Percentiles rank a stretch among this genome's conserved stretches.
Conservation (phyloP, 345 rosid species). For the Bruguiera parviflora region DNA sequence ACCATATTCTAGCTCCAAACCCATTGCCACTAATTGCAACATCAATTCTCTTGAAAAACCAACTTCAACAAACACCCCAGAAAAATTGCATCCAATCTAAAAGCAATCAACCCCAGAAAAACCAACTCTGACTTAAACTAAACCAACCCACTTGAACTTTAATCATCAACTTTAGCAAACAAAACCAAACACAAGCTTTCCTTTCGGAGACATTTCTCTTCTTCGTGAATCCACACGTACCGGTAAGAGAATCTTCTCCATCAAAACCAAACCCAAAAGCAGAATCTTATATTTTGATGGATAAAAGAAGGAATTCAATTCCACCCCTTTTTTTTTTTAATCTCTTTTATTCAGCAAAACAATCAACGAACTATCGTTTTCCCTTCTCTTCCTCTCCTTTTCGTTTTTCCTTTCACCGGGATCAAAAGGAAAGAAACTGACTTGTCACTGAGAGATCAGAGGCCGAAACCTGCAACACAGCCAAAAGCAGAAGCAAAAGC, state of each 20-base stretch:
- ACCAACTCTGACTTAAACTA: constrained; percentile 2
- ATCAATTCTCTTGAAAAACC: constrained; percentile 11
- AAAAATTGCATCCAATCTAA: constrained; percentile 7
- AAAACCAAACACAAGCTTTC: neutral
- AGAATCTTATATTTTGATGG: constrained; percentile 3
- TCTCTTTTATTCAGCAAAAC: constrained; percentile 4
- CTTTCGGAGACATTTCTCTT: neutral
- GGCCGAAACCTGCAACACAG: constrained; percentile 46
- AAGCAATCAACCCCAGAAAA: constrained; percentile 18
- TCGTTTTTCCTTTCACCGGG: constrained; percentile 9
- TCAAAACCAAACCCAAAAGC: constrained; percentile 7
- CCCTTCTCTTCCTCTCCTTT: too few species aligned
- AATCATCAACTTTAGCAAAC: neutral
- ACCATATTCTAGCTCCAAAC: constrained; percentile 15
- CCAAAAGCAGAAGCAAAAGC: constrained; percentile 40
- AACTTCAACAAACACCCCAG: neutral
- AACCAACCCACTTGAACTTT: neutral
- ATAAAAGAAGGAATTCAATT: neutral
- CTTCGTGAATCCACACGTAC: neutral
- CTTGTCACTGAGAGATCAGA: constrained; percentile 78
- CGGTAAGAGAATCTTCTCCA: constrained; percentile 8
- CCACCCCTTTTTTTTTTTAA: neutral
- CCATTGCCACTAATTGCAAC: constrained; percentile 21
- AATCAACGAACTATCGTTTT: neutral
- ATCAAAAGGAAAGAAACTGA: constrained; percentile 42